Evolutionary conservation across 306 rosid species (phyloP).

Genomic region (Myrica gale): DNA sequence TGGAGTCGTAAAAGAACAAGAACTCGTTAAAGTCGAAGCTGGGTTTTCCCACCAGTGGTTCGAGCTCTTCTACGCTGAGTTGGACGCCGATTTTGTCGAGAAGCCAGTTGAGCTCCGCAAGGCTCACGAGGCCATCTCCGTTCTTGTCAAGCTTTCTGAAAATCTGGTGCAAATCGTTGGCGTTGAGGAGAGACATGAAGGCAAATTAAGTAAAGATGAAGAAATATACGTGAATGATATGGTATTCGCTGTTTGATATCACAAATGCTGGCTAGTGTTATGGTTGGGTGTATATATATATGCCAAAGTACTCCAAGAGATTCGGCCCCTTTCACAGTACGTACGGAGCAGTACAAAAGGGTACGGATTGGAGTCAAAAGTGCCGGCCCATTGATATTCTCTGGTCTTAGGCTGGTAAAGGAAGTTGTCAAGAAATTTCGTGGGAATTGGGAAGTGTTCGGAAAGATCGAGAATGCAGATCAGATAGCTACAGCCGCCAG

Average conservation of each 20-base stretch:
- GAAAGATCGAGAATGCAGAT: neutral
- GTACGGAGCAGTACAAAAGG: too few relatives aligned
- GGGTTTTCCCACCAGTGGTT: slow-evolving; percentile 46
- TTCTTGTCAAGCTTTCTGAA: slow-evolving; percentile 64
- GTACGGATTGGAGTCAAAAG: too few relatives aligned
- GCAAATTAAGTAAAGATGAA: too few relatives aligned
- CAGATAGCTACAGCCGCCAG: neutral
- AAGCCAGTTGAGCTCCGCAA: slow-evolving; percentile 55
- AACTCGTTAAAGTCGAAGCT: slow-evolving; percentile 55
- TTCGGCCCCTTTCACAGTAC: too few relatives aligned
- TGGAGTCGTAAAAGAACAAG: slow-evolving; percentile 54
- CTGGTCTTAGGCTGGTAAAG: neutral
- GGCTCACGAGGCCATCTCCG: slow-evolving; percentile 57
- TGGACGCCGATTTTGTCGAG: slow-evolving; percentile 40
- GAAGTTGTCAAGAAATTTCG: slow-evolving; percentile 16
- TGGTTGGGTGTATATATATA: too few relatives aligned
- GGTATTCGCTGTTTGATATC: too few relatives aligned
- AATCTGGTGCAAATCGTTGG: slow-evolving; percentile 59
- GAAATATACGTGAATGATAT: too few relatives aligned
- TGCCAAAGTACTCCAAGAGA: too few relatives aligned
- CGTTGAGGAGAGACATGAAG: slow-evolving; percentile 42
- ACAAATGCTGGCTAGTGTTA: too few relatives aligned
- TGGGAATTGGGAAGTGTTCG: too few relatives aligned
- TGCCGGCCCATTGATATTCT: too few relatives aligned
- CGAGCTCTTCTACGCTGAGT: slow-evolving; percentile 45